Percentiles rank a stretch among this genome's conserved stretches.
phyloP scores from a whole-genome alignment of 2,329 filamentous ascomycete genomes.

The Paraphaeosphaeria sporulosa region DNA sequence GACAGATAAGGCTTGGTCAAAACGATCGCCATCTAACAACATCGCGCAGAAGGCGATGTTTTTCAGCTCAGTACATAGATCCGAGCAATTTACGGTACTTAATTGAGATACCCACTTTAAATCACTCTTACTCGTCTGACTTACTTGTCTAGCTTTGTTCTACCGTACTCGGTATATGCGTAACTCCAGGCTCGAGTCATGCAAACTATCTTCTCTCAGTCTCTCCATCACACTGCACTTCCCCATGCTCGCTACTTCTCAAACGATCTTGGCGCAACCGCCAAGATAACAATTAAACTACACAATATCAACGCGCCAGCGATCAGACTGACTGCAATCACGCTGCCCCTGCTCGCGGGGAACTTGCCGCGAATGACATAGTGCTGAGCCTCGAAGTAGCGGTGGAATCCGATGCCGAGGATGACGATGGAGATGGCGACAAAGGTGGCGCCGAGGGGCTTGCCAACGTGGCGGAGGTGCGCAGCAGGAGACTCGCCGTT shows the following conservation, averaged over 20 bases:
- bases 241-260: slow-evolving; percentile 38
- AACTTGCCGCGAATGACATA: slow-evolving; percentile 84
- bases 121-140: no score
- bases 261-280: slow-evolving; percentile 58
- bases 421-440: slow-evolving; percentile 78
- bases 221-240: neutral
- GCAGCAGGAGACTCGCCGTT: slow-evolving; percentile 16
- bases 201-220: no score
- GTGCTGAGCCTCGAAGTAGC: slow-evolving; percentile 79
- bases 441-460: slow-evolving; percentile 71
- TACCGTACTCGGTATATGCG: no score
- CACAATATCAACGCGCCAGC: slow-evolving; percentile 66
- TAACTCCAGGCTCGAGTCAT: no score
- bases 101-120: slow-evolving; percentile 14
- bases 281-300: slow-evolving; percentile 67
- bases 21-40: neutral
- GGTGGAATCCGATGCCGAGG: slow-evolving; percentile 77
- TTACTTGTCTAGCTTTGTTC: no score
- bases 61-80: neutral
- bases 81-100: neutral
- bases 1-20: neutral
- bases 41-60: slow-evolving; percentile 1
- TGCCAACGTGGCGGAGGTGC: slow-evolving; percentile 39
- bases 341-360: slow-evolving; percentile 77
- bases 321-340: slow-evolving; percentile 72